Percentiles rank a stretch among this genome's conserved stretches.
These are phyloP conservation scores for Camillea tinctor DNA, from an alignment of 2,329 filamentous ascomycete species.

Conservation along the genomic window DNA sequence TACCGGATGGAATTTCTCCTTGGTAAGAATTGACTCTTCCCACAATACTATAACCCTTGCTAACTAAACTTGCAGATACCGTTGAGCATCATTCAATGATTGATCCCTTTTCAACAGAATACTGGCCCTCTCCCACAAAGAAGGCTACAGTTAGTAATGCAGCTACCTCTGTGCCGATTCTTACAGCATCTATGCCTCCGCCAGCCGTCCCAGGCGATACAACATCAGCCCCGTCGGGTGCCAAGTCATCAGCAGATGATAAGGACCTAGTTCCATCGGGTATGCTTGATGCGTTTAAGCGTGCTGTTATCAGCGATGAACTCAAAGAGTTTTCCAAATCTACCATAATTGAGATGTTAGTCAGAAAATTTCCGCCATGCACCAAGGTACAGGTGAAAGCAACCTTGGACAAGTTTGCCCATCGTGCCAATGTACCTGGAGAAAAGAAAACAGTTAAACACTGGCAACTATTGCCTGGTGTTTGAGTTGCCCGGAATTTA, in stretches of 20 bases:
- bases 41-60: slow-evolving; percentile 15
- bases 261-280: slow-evolving; percentile 54
- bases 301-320: slow-evolving; percentile 66
- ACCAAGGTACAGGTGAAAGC: slow-evolving; percentile 69
- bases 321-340: slow-evolving; percentile 61
- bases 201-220: slow-evolving; percentile 16
- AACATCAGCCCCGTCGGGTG: slow-evolving; percentile 5
- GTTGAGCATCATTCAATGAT: slow-evolving; percentile 58
- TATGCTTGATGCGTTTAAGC: slow-evolving; percentile 64
- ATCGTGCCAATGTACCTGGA: slow-evolving; percentile 43
- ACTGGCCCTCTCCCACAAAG: slow-evolving; percentile 62
- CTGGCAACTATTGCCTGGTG: slow-evolving; percentile 26
- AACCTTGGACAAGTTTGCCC: slow-evolving; percentile 66
- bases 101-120: slow-evolving; percentile 78
- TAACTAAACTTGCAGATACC: slow-evolving; percentile 36
- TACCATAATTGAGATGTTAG: slow-evolving; percentile 72
- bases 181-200: slow-evolving; percentile 23
- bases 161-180: slow-evolving; percentile 6
- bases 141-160: slow-evolving; percentile 25
- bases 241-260: slow-evolving; percentile 11
- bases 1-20: slow-evolving; percentile 75
- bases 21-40: slow-evolving; percentile 48
- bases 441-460: slow-evolving; percentile 60
- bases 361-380: slow-evolving; percentile 70
- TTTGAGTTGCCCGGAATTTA: no score